A percentile compares a stretch with the other conserved stretches of the same genome.
Evolutionary conservation across 305 asterid genomes (phyloP).

Genomic region (Fraxinus angustifolia): DNA sequence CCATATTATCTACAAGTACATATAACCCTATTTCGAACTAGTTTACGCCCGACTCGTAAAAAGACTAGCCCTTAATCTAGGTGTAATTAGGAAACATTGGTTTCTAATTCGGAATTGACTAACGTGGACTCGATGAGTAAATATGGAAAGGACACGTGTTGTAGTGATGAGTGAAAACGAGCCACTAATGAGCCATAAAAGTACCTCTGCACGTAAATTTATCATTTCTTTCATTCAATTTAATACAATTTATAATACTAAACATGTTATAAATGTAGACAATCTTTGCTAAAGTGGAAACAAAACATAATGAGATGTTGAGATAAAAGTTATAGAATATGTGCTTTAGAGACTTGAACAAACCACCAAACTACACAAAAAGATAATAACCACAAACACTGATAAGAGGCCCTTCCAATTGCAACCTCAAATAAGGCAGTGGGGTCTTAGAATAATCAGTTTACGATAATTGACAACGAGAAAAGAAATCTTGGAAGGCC

Average conservation of each 20-base stretch:
- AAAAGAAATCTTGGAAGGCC: too few relatives aligned
- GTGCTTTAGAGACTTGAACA: neutral
- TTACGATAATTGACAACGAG: neutral
- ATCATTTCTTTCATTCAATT: neutral
- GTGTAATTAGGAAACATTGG: neutral
- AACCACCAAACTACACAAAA: neutral
- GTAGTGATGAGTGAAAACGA: neutral
- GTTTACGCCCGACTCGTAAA: neutral
- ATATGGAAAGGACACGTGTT: neutral
- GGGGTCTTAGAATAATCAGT: neutral
- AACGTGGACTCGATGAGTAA: neutral
- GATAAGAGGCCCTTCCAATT: neutral
- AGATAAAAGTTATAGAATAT: neutral
- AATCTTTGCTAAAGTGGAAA: neutral
- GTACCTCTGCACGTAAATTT: neutral
- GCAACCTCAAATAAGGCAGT: neutral
- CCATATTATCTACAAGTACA: neutral
- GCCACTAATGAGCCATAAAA: neutral
- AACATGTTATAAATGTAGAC: neutral
- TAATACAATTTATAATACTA: neutral
- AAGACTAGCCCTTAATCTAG: neutral
- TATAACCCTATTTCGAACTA: neutral
- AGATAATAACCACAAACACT: constrained; percentile 2
- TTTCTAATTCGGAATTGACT: too few relatives aligned
- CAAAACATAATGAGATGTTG: neutral